These are phyloP conservation scores for Lanmaoa pseudosensibilis DNA, from an alignment of 768 basidiomycete species.

Conservation along the genomic window DNA sequence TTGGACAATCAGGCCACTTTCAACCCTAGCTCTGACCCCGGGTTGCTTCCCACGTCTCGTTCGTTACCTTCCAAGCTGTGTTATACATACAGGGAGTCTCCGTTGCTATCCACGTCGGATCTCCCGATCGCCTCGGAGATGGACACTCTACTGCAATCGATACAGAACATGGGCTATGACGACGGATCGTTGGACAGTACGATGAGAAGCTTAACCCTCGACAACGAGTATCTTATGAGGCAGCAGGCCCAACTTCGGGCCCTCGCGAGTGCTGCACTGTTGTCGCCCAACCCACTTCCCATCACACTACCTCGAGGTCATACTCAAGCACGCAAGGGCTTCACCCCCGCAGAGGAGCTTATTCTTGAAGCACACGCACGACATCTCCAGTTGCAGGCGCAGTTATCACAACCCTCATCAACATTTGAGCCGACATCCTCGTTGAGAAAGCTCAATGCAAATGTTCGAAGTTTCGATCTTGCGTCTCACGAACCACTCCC, in stretches of 20 bases:
- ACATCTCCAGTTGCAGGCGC: conserved; percentile 21
- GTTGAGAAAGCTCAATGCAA: conserved; percentile 8
- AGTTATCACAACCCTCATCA: conserved; percentile 7
- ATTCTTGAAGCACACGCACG: conserved; percentile 57
- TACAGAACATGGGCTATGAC: conserved; percentile 26
- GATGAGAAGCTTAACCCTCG: conserved; percentile 14
- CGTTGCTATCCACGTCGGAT: conserved; percentile 14
- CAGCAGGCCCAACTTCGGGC: conserved; percentile 26
- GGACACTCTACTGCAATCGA: conserved; percentile 39
- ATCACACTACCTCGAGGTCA: conserved; percentile 23
- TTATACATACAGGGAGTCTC: conserved; percentile 17
- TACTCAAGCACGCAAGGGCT: conserved; percentile 50
- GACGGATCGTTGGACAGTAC: conserved; percentile 14
- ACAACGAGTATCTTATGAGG: conserved; percentile 15
- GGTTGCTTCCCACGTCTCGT: conserved; percentile 14
- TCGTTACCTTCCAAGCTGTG: conserved; percentile 25
- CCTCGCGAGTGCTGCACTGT: conserved; percentile 19
- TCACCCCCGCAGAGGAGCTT: conserved; percentile 67
- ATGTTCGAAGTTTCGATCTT: conserved; percentile 6
- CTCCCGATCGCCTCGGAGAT: conserved; percentile 38
- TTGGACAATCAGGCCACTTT: conserved; percentile 5
- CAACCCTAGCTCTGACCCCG: not conserved
- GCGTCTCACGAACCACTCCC: not conserved
- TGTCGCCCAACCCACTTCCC: conserved; percentile 12
- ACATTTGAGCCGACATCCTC: conserved; percentile 11